Conservation (phyloP, 192 early-diverging fungal genomes). For the Backusella parvicylindrica region DNA sequence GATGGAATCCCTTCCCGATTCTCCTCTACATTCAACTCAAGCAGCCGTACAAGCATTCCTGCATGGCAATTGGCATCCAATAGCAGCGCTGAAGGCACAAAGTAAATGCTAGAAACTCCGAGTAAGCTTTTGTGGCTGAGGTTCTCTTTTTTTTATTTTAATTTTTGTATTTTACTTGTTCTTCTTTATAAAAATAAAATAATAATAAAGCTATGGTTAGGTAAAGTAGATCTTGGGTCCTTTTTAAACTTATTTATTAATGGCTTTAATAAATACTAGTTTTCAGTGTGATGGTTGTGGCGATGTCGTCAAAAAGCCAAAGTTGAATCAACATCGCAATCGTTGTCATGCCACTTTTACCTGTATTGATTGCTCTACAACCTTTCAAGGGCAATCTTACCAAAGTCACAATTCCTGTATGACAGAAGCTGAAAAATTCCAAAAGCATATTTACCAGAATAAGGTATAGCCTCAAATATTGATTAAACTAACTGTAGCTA, state of each 20-base stretch:
- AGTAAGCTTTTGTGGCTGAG: constrained; percentile 12
- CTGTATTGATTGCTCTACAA: constrained; percentile 88
- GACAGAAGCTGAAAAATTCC: constrained; percentile 92
- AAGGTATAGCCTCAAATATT: constrained; percentile 39
- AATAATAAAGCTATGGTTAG: neutral
- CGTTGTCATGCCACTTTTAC: constrained; percentile 88
- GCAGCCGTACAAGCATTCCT: constrained; percentile 33
- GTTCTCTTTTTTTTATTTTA: neutral
- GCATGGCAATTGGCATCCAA: constrained; percentile 59
- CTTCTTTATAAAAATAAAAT: constrained; percentile 1
- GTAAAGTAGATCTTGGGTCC: neutral
- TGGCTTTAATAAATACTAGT: constrained; percentile 1
- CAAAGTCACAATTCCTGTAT: constrained; percentile 87
- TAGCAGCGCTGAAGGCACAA: neutral
- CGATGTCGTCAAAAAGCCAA: constrained; percentile 92
- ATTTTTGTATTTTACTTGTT: neutral
- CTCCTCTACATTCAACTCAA: neutral
- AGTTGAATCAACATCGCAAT: constrained; percentile 77
- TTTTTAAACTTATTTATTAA: neutral
- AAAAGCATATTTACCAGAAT: constrained; percentile 80
- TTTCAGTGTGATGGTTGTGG: constrained; percentile 67
- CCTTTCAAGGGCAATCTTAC: constrained; percentile 78
- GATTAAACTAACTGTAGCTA: neutral
- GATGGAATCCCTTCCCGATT: constrained; percentile 16
- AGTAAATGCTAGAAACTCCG: neutral